Conservation (phyloP, 2,329 filamentous ascomycete genomes). For the Colletotrichum tropicale region DNA sequence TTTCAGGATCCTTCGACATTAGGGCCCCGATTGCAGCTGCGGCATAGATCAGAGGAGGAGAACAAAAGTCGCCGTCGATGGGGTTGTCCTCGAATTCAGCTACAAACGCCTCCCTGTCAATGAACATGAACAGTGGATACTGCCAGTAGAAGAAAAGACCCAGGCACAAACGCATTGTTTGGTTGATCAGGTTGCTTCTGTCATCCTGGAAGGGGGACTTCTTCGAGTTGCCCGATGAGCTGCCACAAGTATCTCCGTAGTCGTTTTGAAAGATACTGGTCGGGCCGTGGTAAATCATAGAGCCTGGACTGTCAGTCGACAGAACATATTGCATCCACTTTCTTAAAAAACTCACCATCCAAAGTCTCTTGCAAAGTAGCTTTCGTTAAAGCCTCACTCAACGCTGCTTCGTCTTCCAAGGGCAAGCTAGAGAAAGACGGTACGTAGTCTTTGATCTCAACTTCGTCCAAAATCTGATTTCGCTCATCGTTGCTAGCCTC, state of each 20-base stretch:
- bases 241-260: background rate
- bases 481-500: slow-evolving; percentile 30
- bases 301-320: background rate
- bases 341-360: background rate
- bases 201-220: background rate
- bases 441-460: slow-evolving; percentile 32
- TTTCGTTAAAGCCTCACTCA: slow-evolving; percentile 9
- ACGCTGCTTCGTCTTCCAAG: background rate
- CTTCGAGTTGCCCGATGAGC: background rate
- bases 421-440: background rate
- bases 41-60: slow-evolving; percentile 23
- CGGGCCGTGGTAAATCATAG: slow-evolving; percentile 22
- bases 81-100: slow-evolving; percentile 1
- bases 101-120: slow-evolving; percentile 31
- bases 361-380: slow-evolving; percentile 11
- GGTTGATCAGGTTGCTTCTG: background rate
- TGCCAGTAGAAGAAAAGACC: slow-evolving; percentile 31
- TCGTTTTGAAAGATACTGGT: slow-evolving; percentile 29
- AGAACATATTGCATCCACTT: background rate
- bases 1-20: slow-evolving; percentile 20
- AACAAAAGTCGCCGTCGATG: slow-evolving; percentile 29
- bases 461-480: slow-evolving; percentile 34
- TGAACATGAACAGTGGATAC: slow-evolving; percentile 34
- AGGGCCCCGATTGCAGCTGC: slow-evolving; percentile 26
- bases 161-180: slow-evolving; percentile 13